A percentile compares a stretch with the other conserved stretches of the same genome.
Conservation (phyloP, 495 filamentous ascomycete genomes). For the Podospora appendiculata region DNA sequence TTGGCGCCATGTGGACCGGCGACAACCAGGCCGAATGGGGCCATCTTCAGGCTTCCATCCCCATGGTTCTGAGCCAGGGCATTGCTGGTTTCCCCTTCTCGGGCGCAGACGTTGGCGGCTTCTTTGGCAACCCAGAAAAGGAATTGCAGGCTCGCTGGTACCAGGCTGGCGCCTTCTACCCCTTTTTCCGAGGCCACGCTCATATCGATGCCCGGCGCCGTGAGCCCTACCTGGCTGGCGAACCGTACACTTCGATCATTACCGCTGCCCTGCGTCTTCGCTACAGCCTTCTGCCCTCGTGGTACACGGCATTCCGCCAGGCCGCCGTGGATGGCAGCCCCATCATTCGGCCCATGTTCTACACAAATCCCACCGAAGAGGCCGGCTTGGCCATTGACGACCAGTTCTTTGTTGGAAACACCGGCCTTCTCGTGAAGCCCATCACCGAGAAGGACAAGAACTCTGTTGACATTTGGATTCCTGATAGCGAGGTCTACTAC, state of each 20-base stretch:
- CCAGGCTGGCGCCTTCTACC: slow-evolving; percentile 94
- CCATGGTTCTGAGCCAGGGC: slow-evolving; percentile 88
- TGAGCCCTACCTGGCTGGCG: slow-evolving; percentile 82
- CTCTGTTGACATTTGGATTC: slow-evolving; percentile 74
- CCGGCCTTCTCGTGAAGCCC: slow-evolving; percentile 82
- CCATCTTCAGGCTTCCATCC: slow-evolving; percentile 77
- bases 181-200: slow-evolving; percentile 97
- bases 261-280: slow-evolving; percentile 78
- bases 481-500: slow-evolving; percentile 82
- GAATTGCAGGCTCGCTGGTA: slow-evolving; percentile 93
- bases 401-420: slow-evolving; percentile 83
- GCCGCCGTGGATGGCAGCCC: slow-evolving; percentile 75
- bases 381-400: slow-evolving; percentile 80
- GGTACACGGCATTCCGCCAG: slow-evolving; percentile 96
- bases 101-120: slow-evolving; percentile 93
- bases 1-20: slow-evolving; percentile 96
- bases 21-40: slow-evolving; percentile 92
- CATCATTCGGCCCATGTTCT: slow-evolving; percentile 86
- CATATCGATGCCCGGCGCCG: slow-evolving; percentile 92
- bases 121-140: slow-evolving; percentile 92
- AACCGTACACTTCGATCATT: slow-evolving; percentile 81
- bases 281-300: slow-evolving; percentile 83
- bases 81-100: slow-evolving; percentile 91
- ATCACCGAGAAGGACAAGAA: slow-evolving; percentile 67
- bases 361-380: slow-evolving; percentile 82